Conservation (phyloP, 352 stramenopile genomes). For the Phytophthora quininea region DNA sequence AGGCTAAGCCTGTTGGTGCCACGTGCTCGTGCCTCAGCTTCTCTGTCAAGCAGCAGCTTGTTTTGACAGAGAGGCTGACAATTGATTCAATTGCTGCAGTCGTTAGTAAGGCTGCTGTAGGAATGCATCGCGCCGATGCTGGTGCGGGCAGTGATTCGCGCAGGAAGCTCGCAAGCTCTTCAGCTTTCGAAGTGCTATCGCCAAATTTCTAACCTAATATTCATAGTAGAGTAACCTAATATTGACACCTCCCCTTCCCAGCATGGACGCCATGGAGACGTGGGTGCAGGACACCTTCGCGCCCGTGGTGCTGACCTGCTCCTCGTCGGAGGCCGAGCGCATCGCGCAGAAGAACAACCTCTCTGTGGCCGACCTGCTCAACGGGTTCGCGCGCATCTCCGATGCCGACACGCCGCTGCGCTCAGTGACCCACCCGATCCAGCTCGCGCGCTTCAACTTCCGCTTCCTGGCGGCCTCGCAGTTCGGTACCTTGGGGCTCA, state of each 20-base stretch:
- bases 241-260: not conserved
- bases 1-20: no score
- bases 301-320: conserved; percentile 81
- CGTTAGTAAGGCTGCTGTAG: no score
- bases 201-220: not conserved
- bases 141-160: no score
- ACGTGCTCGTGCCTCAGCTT: no score
- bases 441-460: conserved; percentile 73
- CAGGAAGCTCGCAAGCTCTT: no score
- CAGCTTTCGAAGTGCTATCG: not conserved
- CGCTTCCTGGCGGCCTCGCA: conserved; percentile 68
- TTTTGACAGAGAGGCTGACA: no score
- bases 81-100: no score
- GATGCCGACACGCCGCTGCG: conserved; percentile 75
- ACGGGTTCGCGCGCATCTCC: conserved; percentile 67
- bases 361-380: conserved; percentile 75
- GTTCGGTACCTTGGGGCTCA: conserved; percentile 50
- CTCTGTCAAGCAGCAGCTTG: no score
- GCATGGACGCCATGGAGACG: conserved; percentile 63
- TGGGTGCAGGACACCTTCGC: conserved; percentile 85
- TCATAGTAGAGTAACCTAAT: not conserved
- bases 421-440: conserved; percentile 73
- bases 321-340: conserved; percentile 77
- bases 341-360: conserved; percentile 86
- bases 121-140: no score